Base-by-base conservation (phyloP, 805 yeast species). In the Metschnikowia vanudenii region DNA sequence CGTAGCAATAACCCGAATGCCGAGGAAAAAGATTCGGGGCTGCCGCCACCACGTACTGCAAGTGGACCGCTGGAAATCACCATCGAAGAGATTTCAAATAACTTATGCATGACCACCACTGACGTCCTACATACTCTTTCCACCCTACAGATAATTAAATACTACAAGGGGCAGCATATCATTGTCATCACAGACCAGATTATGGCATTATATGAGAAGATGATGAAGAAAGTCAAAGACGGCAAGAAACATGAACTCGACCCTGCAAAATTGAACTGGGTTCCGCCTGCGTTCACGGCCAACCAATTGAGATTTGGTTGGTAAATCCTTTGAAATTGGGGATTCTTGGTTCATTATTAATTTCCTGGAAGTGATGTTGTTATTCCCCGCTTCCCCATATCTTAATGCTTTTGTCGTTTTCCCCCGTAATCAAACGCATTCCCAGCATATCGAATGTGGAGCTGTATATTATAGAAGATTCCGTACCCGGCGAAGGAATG, bases 231-330 rank as follows among this genome's bases (percentile, higher is more conserved):
- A 50, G 67, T 72, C 19, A 79, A 80, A 62, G 82, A 80, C 47
- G 87, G 85, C 69, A 83, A 85, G 60, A 80, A 84, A 57, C 92
- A 88, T 58, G 76, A 80, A 43, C 76, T 94, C 45, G 90, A 85
- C 57, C 84, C 96, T 0, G 67, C 72, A 1, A 80, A 79, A 58
- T 73, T 94, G 47, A 72, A 75, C 14, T 94, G 99, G 99, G 87
- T 85, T 54, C 98, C 99, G 8, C 99, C 99, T 0, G 85, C 88
- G 68, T 87, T 85, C 63, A 92, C 97, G 3, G 96, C 97, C 19
- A 91, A 96, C 44, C 98, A 94, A 72, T 73, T 94, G 59, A 76
- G 97, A 58, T 94, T 94, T 68, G 97, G 97, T 3, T 91, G 97
- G 97, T 91, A 67, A 68, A 16, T 11, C 14, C 10, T 29, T 22